Percentiles rank a stretch among this genome's conserved stretches.
phyloP scores from a whole-genome alignment of 306 rosid species.

The Psophocarpus tetragonolobus region DNA sequence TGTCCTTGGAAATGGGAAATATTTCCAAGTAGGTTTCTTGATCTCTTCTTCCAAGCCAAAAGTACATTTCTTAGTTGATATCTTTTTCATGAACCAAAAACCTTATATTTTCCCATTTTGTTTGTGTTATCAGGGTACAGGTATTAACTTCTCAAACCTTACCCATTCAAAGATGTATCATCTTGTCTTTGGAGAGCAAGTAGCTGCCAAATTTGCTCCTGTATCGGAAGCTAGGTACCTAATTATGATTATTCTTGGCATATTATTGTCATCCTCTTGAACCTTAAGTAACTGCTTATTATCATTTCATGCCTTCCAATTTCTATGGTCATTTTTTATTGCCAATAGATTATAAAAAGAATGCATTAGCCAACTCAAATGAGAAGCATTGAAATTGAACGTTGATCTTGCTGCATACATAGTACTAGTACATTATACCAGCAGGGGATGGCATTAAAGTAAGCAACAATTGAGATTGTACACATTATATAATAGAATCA shows the following conservation, averaged over 20 bases:
- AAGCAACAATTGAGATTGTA: neutral
- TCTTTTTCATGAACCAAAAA: neutral
- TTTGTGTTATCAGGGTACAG: slow-evolving; percentile 58
- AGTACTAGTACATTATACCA: neutral
- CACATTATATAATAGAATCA: neutral
- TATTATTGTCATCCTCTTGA: neutral
- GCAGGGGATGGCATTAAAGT: neutral
- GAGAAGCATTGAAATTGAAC: neutral
- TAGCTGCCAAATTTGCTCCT: slow-evolving; percentile 68
- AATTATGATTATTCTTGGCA: slow-evolving; percentile 1
- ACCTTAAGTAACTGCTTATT: neutral
- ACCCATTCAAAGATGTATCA: slow-evolving; percentile 58
- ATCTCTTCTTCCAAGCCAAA: slow-evolving; percentile 5
- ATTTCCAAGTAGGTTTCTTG: slow-evolving; percentile 48
- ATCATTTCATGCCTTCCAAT: neutral
- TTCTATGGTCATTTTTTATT: neutral
- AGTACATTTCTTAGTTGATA: neutral
- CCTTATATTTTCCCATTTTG: slow-evolving; percentile 3
- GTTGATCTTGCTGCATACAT: neutral
- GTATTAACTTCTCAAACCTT: slow-evolving; percentile 76
- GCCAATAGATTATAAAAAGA: neutral
- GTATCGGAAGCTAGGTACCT: slow-evolving; percentile 83
- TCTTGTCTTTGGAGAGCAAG: slow-evolving; percentile 70
- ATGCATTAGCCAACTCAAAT: neutral
- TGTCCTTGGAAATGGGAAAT: slow-evolving; percentile 74